Percentiles rank a stretch among this genome's conserved stretches.
Evolutionary conservation across 306 rosid species (phyloP).

Genomic region (Cucurbita moschata): DNA sequence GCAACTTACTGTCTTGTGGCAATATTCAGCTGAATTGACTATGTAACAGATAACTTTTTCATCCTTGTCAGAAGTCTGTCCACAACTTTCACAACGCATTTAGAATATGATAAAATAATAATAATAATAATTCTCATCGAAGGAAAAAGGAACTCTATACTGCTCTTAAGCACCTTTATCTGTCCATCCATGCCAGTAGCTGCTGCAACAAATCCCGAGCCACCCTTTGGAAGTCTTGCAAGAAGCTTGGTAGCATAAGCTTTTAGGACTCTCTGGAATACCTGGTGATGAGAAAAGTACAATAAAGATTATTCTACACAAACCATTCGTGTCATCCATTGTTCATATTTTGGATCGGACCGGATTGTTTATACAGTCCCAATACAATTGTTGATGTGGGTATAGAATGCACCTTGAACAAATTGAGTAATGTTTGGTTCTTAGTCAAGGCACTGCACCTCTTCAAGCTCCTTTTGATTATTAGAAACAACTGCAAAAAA

Average conservation of each 20-base stretch:
- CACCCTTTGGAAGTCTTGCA: slow-evolving; percentile 92
- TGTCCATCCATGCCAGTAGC: slow-evolving; percentile 99
- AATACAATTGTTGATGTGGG: not conserved
- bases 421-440: slow-evolving; percentile 82
- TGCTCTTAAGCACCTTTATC: slow-evolving; percentile 58
- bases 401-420: slow-evolving; percentile 62
- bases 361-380: not conserved
- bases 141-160: slow-evolving; percentile 8
- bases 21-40: slow-evolving; percentile 94
- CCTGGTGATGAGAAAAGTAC: slow-evolving; percentile 36
- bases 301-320: not conserved
- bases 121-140: slow-evolving; percentile 5
- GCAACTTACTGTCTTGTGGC: slow-evolving; percentile 70
- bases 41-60: slow-evolving; percentile 93
- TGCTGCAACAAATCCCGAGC: slow-evolving; percentile 95
- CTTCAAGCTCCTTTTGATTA: slow-evolving; percentile 96
- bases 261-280: slow-evolving; percentile 86
- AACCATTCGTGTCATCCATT: not conserved
- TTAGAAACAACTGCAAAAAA: slow-evolving; percentile 72
- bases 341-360: not conserved
- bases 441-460: slow-evolving; percentile 93
- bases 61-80: slow-evolving; percentile 95
- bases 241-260: slow-evolving; percentile 86
- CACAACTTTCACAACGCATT: slow-evolving; percentile 8
- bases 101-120: slow-evolving; percentile 5